phyloP scores from a whole-genome alignment of 768 basidiomycete species.

The Mrakia hoshinonis region DNA sequence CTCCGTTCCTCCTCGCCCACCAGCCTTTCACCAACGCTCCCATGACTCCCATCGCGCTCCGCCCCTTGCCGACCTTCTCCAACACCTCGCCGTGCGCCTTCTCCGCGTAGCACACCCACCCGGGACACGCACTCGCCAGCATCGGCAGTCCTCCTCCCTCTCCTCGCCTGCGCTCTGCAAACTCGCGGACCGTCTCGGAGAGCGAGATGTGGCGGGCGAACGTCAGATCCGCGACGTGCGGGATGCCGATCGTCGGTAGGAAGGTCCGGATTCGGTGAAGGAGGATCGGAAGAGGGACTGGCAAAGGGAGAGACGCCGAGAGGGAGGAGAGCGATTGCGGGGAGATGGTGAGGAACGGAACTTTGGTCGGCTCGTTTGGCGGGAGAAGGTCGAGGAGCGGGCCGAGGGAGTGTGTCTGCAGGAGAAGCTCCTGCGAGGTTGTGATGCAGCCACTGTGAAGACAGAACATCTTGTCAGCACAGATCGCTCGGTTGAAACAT shows the following conservation, averaged over 20 bases:
- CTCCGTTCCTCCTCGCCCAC: slow-evolving; percentile 60
- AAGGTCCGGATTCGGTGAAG: slow-evolving; percentile 47
- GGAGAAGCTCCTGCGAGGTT: slow-evolving; percentile 29
- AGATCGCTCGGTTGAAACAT: neutral
- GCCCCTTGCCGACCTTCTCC: slow-evolving; percentile 75
- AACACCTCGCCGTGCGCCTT: slow-evolving; percentile 92
- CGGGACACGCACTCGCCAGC: slow-evolving; percentile 91
- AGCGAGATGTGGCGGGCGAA: slow-evolving; percentile 83
- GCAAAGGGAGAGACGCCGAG: slow-evolving; percentile 47
- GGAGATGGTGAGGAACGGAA: slow-evolving; percentile 63
- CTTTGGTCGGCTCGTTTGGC: neutral
- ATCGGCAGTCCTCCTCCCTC: slow-evolving; percentile 57
- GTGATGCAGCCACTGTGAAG: slow-evolving; percentile 83
- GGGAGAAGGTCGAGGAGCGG: slow-evolving; percentile 24
- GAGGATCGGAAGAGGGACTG: slow-evolving; percentile 47
- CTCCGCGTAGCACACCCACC: slow-evolving; percentile 99
- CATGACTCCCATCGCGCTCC: slow-evolving; percentile 91
- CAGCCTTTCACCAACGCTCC: slow-evolving; percentile 86
- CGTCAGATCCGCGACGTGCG: slow-evolving; percentile 85
- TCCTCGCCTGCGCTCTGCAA: slow-evolving; percentile 50
- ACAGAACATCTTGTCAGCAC: neutral
- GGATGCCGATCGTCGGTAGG: slow-evolving; percentile 55
- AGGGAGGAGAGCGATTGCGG: slow-evolving; percentile 80
- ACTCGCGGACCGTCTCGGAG: slow-evolving; percentile 72
- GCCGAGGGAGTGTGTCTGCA: slow-evolving; percentile 29